Base-by-base conservation (phyloP, 73 alveolate species). In the Symbiodinium natans region DNA sequence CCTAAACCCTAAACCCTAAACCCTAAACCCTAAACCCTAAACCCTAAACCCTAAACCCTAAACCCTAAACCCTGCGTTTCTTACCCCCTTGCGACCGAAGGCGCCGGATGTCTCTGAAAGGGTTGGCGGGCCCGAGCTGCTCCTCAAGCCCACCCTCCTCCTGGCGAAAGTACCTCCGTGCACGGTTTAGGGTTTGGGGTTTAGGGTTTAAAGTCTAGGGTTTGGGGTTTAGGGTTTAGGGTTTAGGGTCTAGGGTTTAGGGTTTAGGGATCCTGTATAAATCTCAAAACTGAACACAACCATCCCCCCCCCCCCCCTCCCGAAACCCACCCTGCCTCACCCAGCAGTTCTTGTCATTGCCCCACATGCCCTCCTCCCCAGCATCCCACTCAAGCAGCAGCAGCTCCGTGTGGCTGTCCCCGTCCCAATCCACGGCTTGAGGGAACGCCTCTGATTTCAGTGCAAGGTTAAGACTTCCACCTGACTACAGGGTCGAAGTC, bases 351-450 rank as follows among this genome's bases (percentile, higher is more conserved):
- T n/a, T n/a, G n/a, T n/a, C n/a, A n/a, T n/a, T n/a, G n/a, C n/a
- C n/a, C n/a, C n/a, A n/a, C n/a, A n/a, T n/a, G n/a, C n/a, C n/a
- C n/a, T n/a, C n/a, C n/a, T n/a, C n/a, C n/a, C n/a, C n/a, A n/a
- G n/a, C 43, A 83, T 41, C 75, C 34, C 74, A 10, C 75, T 29
- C 73, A 41, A 83, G n/a, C 21, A 83, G 43, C 73, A 83, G 63
- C 41, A 83, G 41, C 36, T 83, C 92, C 42, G 21, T 41, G 42
- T 41, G 31, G 71, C 92, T 73, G 29, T 83, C 92, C 17, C 42
- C 92, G 23, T 83, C 92, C 92, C 33, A 29, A 83, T 83, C 92
- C 34, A 83, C 92, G 4, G 52, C 31, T 13, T 83, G 92, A 2
- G 92, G 92, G 42, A 54, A 83, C 3, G 34, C 73, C n/a, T n/a